Evolutionary conservation across 768 basidiomycete genomes (phyloP).

Genomic region (Lactarius hengduanensis): DNA sequence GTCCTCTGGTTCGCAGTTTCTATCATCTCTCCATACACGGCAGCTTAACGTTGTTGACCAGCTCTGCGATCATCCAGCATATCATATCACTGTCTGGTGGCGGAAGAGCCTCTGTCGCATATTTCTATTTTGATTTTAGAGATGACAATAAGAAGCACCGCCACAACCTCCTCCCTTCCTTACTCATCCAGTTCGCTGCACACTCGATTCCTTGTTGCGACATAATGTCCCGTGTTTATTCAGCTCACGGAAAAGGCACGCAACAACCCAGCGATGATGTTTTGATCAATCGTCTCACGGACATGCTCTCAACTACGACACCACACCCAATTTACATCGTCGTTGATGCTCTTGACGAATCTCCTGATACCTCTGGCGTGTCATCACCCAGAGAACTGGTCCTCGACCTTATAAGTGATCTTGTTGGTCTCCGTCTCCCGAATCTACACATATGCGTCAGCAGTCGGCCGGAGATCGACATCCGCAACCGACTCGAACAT

Average conservation of each 20-base stretch:
- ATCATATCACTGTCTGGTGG: background rate
- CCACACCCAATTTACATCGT: background rate
- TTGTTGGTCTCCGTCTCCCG: background rate
- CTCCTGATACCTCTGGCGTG: background rate
- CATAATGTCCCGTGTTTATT: background rate
- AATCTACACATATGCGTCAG: background rate
- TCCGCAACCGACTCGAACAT: background rate
- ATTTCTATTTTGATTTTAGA: constrained; percentile 2
- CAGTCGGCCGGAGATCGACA: background rate
- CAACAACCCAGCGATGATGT: background rate
- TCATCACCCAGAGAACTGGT: background rate
- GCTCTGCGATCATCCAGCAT: background rate
- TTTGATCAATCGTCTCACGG: background rate
- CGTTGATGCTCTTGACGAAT: background rate
- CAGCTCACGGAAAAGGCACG: background rate
- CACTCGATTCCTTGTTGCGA: background rate
- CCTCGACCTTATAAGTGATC: background rate
- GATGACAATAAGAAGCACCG: background rate
- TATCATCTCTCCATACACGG: background rate
- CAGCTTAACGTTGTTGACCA: background rate
- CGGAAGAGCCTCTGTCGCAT: background rate
- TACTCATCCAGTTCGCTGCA: background rate
- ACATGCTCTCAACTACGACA: background rate
- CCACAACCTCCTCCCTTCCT: background rate
- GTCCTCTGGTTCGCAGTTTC: background rate